Evolutionary conservation across 192 early-diverging fungal species (phyloP), one percentile per base, ranked within the genome.

Genomic region (Entomortierella chlamydospora): DNA sequence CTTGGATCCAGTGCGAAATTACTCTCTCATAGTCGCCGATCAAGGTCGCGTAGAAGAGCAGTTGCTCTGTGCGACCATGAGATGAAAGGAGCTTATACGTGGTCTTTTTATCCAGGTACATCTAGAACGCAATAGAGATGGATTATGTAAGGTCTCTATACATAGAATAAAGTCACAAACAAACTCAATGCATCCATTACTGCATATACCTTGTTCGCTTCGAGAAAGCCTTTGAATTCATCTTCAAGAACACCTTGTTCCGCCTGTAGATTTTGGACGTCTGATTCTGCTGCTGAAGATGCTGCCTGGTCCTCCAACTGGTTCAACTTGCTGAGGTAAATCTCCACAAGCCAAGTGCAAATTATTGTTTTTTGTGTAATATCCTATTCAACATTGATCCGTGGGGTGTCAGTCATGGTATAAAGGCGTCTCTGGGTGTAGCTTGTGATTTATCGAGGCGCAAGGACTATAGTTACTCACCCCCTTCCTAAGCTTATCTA

Each of bases 1-100:
- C 91, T 57, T 89, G 85, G 29, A 97, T 86, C 91, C 93, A 97
- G 63, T 96, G 90, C 6, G 87, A 87, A 37, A 98, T 89, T 34
- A 98, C 93, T 2, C 89, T 85, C n/a, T 96, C 92, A 66, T 92
- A 93, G 74, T 99, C 96, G 15, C 93, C 92, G 57, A 96, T 89
- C 49, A 94, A 81, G 13, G 91, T 88, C 10, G 94, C 92, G 83
- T 93, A 97, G 67, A 88, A 91, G 20, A 99, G 84, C 73, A 95
- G 72, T 57, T 95, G 94, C 23, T 91, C 86, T 9, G 87, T 91
- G 13, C 93, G 88, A 11, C 96, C 96, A 83, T 99, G 96, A 56
- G 91, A 94, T 13, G 88, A 86, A 34, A 98, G 90, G 2, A 99
- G 84, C 57, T 90, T 91, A 64, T 95, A 97, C 0, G 90, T 87